Evolutionary conservation across 345 rosid species (phyloP).

Genomic region (Passiflora organensis): DNA sequence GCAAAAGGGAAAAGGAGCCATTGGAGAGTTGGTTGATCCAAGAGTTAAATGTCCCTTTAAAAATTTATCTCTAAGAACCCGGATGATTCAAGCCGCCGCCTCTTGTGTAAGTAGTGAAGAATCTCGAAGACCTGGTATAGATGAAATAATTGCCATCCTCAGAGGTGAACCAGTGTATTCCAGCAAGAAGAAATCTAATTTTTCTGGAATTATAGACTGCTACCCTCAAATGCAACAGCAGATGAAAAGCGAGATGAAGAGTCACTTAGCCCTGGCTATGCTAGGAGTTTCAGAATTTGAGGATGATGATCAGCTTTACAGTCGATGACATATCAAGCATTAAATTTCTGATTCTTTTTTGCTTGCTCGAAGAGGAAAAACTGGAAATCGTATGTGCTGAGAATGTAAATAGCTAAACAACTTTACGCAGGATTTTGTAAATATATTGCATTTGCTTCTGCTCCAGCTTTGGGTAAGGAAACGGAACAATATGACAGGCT

Average conservation of each 20-base stretch:
- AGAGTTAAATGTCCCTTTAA: slow-evolving; percentile 31
- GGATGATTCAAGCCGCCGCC: slow-evolving; percentile 72
- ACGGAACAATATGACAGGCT: background rate
- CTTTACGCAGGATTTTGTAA: slow-evolving; percentile 28
- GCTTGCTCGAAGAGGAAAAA: slow-evolving; percentile 17
- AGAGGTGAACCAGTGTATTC: slow-evolving; percentile 44
- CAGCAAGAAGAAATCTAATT: slow-evolving; percentile 38
- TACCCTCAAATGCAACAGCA: slow-evolving; percentile 57
- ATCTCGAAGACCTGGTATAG: slow-evolving; percentile 55
- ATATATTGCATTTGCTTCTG: slow-evolving; percentile 18
- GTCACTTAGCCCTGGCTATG: slow-evolving; percentile 88
- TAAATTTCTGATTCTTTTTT: slow-evolving; percentile 4
- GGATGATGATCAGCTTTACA: slow-evolving; percentile 50
- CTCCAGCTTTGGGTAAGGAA: slow-evolving; percentile 2
- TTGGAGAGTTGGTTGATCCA: slow-evolving; percentile 70
- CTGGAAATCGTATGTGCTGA: slow-evolving; percentile 15
- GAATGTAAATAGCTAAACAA: slow-evolving; percentile 33
- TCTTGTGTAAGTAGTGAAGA: slow-evolving; percentile 69
- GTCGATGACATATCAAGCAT: slow-evolving; percentile 33
- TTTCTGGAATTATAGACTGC: slow-evolving; percentile 60
- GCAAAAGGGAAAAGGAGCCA: slow-evolving; percentile 54
- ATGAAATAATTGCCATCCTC: slow-evolving; percentile 49
- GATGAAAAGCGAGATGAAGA: slow-evolving; percentile 69
- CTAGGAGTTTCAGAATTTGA: slow-evolving; percentile 72
- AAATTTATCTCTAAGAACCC: slow-evolving; percentile 39